Conservation (phyloP, 345 rosid species). For the Brassica rapa region DNA sequence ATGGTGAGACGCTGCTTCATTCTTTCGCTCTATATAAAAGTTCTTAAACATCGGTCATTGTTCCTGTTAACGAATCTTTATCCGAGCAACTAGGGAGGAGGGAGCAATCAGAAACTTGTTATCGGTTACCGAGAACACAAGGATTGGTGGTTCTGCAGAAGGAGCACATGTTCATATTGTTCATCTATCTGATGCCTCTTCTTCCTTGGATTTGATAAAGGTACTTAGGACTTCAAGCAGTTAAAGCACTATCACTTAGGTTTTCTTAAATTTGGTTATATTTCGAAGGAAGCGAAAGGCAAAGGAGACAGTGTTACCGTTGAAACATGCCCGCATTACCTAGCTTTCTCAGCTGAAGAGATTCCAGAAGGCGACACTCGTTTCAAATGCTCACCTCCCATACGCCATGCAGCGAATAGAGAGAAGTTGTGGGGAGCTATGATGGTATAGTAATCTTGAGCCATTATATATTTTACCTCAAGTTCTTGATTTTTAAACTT, state of each 20-base stretch:
- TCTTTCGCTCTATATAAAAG: neutral
- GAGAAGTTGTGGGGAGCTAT: constrained; percentile 89
- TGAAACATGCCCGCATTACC: constrained; percentile 96
- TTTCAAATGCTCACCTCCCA: constrained; percentile 93
- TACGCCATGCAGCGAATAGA: constrained; percentile 73
- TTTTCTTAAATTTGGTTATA: neutral
- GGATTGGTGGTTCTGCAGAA: constrained; percentile 70
- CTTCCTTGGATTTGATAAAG: constrained; percentile 80
- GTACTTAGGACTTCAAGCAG: constrained; percentile 34
- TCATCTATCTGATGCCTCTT: constrained; percentile 80
- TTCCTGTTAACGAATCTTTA: constrained; percentile 8
- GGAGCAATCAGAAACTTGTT: constrained; percentile 79
- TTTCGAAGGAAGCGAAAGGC: constrained; percentile 66
- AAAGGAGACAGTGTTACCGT: constrained; percentile 78
- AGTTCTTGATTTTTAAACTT: constrained; percentile 8
- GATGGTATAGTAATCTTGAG: constrained; percentile 52
- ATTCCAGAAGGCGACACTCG: constrained; percentile 91
- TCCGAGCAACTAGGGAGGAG: constrained; percentile 66
- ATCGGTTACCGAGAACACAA: constrained; percentile 66
- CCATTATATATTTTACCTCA: neutral
- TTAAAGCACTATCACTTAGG: neutral
- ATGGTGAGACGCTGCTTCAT: constrained; percentile 51
- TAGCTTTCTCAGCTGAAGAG: constrained; percentile 95
- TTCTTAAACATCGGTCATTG: neutral
- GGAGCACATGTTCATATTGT: constrained; percentile 98